phyloP scores from a whole-genome alignment of 2,329 filamentous ascomycete species.

The Ceratocystis colombiana region DNA sequence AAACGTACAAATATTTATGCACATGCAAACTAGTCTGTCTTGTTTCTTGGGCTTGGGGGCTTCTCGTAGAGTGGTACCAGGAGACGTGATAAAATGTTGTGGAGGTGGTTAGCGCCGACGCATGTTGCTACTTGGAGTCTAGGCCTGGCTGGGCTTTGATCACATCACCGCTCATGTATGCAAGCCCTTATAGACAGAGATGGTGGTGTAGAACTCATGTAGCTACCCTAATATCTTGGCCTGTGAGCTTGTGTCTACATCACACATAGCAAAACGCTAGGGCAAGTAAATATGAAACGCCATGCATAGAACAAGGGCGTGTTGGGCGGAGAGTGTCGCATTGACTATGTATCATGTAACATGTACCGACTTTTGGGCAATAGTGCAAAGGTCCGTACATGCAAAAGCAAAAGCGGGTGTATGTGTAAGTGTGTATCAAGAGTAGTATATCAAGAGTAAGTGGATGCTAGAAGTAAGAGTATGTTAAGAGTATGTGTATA shows the following conservation, averaged over 20 bases:
- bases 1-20: constrained; percentile 11
- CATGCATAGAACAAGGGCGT: constrained; percentile 5
- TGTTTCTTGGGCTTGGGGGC: not conserved
- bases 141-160: too few relatives aligned
- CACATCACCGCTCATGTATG: too few relatives aligned
- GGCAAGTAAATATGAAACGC: not conserved
- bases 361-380: constrained; percentile 13
- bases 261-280: not conserved
- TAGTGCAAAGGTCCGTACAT: constrained; percentile 15
- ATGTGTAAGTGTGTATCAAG: not conserved
- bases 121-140: too few relatives aligned
- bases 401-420: not conserved
- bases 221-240: not conserved
- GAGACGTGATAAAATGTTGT: not conserved
- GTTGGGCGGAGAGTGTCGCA: not conserved
- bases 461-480: not conserved
- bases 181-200: too few relatives aligned
- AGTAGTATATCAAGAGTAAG: not conserved
- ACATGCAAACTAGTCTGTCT: not conserved
- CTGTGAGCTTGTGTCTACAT: not conserved
- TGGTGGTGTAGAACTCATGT: too few relatives aligned
- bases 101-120: not conserved
- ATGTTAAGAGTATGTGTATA: not conserved
- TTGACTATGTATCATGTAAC: constrained; percentile 1
- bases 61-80: not conserved